Evolutionary conservation across 208 protist genomes (phyloP).

Genomic region (Crithidia fasciculata): DNA sequence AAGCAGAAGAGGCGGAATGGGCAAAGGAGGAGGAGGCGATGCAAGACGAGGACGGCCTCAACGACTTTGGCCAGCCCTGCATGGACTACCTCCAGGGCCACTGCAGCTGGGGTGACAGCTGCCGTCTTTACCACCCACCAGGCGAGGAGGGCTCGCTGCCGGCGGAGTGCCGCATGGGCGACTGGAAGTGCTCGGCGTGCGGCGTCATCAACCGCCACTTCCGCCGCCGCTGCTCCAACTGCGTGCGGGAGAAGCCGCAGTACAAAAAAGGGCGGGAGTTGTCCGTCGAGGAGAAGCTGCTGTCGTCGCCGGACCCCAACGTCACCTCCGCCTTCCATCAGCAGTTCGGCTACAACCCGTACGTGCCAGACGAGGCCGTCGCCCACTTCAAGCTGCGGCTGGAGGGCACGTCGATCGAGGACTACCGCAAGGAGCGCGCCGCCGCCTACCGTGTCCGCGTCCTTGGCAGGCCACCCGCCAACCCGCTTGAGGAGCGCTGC

Average conservation of each 20-base stretch:
- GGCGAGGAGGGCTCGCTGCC: slow-evolving; percentile 89
- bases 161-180: slow-evolving; percentile 84
- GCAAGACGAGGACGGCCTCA: slow-evolving; percentile 87
- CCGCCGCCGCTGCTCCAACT: slow-evolving; percentile 89
- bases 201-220: slow-evolving; percentile 93
- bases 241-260: slow-evolving; percentile 90
- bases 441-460: slow-evolving; percentile 86
- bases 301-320: slow-evolving; percentile 74
- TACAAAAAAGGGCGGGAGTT: slow-evolving; percentile 76
- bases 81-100: slow-evolving; percentile 92
- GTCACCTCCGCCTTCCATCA: slow-evolving; percentile 56
- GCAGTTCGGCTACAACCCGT: slow-evolving; percentile 92
- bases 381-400: slow-evolving; percentile 78
- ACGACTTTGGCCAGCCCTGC: slow-evolving; percentile 92
- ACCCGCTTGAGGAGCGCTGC: slow-evolving; percentile 66
- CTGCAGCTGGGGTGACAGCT: slow-evolving; percentile 82
- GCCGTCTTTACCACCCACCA: slow-evolving; percentile 83
- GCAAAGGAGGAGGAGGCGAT: slow-evolving; percentile 67
- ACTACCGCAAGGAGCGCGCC: slow-evolving; percentile 75
- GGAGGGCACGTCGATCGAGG: slow-evolving; percentile 36
- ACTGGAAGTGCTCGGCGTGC: slow-evolving; percentile 91
- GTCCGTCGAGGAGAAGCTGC: slow-evolving; percentile 70
- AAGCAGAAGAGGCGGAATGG: slow-evolving; percentile 85
- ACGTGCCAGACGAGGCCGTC: slow-evolving; percentile 58
- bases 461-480: slow-evolving; percentile 49